Conservation (phyloP, 108 stramenopile genomes). For the Cyclotella atomus region DNA sequence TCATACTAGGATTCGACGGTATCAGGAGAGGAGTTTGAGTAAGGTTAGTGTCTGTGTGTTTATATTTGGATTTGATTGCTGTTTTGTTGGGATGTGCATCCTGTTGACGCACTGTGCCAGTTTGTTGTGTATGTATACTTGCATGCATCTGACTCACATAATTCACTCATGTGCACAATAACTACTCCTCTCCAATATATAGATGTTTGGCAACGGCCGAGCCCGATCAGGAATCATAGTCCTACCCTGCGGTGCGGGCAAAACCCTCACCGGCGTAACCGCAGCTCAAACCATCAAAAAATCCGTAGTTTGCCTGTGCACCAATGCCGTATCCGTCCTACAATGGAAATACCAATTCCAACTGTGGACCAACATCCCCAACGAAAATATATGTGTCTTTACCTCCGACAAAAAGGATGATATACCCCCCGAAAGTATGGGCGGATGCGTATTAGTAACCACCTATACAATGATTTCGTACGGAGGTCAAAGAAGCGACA, state of each 20-base stretch:
- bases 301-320: slow-evolving; percentile 91
- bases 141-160: too few relatives aligned
- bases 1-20: slow-evolving; percentile 93
- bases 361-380: slow-evolving; percentile 89
- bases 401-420: slow-evolving; percentile 94
- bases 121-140: too few relatives aligned
- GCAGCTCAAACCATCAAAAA: slow-evolving; percentile 98
- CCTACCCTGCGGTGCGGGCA: slow-evolving; percentile 99
- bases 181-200: background rate
- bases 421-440: slow-evolving; percentile 66
- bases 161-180: background rate
- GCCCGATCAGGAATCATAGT: slow-evolving; percentile 99
- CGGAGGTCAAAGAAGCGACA: slow-evolving; percentile 85
- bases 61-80: background rate
- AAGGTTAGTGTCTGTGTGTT: slow-evolving; percentile 42
- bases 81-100: background rate
- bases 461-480: slow-evolving; percentile 98
- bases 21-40: slow-evolving; percentile 93
- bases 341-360: slow-evolving; percentile 99
- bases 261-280: slow-evolving; percentile 97
- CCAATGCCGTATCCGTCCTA: slow-evolving; percentile 94
- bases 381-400: slow-evolving; percentile 90
- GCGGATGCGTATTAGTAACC: slow-evolving; percentile 92
- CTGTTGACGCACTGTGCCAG: too few relatives aligned
- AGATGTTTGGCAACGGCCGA: slow-evolving; percentile 99